phyloP scores from a whole-genome alignment of 805 yeast genomes.

The Schwanniomyces occidentalis region DNA sequence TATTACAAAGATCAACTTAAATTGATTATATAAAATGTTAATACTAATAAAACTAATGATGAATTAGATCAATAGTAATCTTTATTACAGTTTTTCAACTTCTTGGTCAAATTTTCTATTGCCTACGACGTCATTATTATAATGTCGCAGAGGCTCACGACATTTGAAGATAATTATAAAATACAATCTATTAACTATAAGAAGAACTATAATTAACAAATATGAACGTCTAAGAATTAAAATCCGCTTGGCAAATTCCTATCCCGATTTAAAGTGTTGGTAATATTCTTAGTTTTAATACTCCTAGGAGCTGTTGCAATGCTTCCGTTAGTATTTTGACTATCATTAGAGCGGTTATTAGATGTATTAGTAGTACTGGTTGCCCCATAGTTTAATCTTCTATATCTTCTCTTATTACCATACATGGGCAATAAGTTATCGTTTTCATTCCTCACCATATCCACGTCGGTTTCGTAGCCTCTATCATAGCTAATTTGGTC shows the following conservation, averaged over 20 bases:
- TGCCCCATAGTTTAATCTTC: slow-evolving; percentile 19
- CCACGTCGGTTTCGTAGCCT: slow-evolving; percentile 47
- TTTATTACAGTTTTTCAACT: no score
- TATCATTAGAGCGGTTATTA: neutral
- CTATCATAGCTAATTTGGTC: slow-evolving; percentile 31
- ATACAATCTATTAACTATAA: no score
- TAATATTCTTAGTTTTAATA: slow-evolving; percentile 20
- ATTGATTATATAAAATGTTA: no score
- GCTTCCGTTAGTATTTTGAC: neutral
- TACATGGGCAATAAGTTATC: slow-evolving; percentile 29
- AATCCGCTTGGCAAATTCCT: slow-evolving; percentile 21
- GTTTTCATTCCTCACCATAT: slow-evolving; percentile 30
- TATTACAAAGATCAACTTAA: no score
- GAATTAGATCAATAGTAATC: no score
- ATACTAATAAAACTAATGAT: no score
- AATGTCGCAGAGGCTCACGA: no score
- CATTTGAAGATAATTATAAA: no score
- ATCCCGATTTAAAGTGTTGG: slow-evolving; percentile 20
- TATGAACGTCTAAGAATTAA: no score
- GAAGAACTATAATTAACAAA: no score
- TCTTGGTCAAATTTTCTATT: no score
- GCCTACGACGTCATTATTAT: no score
- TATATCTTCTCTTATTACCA: slow-evolving; percentile 12
- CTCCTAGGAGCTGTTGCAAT: slow-evolving; percentile 24
- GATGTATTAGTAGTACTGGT: slow-evolving; percentile 4